Percentiles rank a stretch among this genome's conserved stretches.
These are phyloP conservation scores for Mycosarcoma maydis DNA, from an alignment of 1,284 basidiomycete species.

Conservation along the genomic window DNA sequence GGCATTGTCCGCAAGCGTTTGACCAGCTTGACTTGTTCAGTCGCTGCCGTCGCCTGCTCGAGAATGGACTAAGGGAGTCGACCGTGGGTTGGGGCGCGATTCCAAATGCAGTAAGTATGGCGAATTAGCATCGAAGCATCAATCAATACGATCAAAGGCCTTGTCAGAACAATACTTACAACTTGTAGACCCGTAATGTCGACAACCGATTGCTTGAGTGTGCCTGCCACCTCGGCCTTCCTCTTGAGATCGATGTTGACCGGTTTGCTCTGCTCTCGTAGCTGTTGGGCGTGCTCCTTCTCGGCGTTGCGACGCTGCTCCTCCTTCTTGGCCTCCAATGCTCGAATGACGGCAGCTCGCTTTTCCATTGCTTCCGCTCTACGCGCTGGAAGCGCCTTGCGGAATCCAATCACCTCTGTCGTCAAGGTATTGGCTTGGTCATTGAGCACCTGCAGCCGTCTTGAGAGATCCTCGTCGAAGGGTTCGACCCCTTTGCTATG, in stretches of 20 bases:
- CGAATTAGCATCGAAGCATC: not conserved
- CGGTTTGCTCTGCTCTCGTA: conserved; percentile 23
- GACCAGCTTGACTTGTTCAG: conserved; percentile 40
- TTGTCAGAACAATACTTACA: conserved; percentile 10
- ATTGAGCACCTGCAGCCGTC: conserved; percentile 30
- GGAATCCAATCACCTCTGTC: conserved; percentile 40
- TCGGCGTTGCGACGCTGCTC: conserved; percentile 31
- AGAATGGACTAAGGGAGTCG: conserved; percentile 22
- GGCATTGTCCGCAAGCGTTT: conserved; percentile 46
- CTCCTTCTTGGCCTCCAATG: conserved; percentile 41
- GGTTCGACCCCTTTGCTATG: conserved; percentile 46
- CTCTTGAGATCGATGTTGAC: conserved; percentile 34
- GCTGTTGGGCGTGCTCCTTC: conserved; percentile 17
- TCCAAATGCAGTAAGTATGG: too few species aligned
- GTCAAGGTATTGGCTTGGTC: conserved; percentile 39
- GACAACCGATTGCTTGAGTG: conserved; percentile 36
- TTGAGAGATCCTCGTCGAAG: conserved; percentile 43
- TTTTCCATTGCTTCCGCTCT: conserved; percentile 43
- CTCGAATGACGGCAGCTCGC: conserved; percentile 32
- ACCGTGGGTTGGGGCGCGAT: not conserved
- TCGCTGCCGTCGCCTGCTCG: conserved; percentile 46
- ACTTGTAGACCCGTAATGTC: conserved; percentile 44
- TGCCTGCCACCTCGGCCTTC: conserved; percentile 39
- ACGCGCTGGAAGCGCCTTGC: conserved; percentile 31
- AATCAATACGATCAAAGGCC: not conserved